Percentiles rank a stretch among this genome's conserved stretches.
Conservation (phyloP, 2,329 filamentous ascomycete genomes). For the Apiospora phragmitis region DNA sequence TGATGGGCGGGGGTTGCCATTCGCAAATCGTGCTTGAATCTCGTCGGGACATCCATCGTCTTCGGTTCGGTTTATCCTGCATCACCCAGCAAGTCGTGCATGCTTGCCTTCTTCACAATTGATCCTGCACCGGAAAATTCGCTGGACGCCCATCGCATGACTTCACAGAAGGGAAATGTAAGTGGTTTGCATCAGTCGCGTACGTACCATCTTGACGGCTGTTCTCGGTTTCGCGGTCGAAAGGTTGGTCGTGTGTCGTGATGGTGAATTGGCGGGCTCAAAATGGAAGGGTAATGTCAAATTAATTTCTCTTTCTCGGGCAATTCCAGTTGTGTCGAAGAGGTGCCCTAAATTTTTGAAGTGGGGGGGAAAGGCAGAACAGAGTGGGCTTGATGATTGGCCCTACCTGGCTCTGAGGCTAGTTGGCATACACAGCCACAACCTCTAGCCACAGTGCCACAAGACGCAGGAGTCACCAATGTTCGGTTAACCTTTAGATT, state of each 20-base stretch:
- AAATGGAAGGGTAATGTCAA: conserved; percentile 8
- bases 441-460: background rate
- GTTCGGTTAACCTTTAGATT: background rate
- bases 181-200: conserved; percentile 18
- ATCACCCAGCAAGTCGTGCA: background rate
- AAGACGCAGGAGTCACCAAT: background rate
- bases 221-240: conserved; percentile 41
- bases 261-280: conserved; percentile 14
- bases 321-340: conserved; percentile 5
- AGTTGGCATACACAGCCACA: background rate
- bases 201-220: conserved; percentile 49
- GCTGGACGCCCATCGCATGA: conserved; percentile 11
- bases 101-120: background rate
- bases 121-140: background rate
- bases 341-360: conserved; percentile 10
- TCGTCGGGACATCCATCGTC: conserved; percentile 1
- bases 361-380: background rate
- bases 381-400: conserved; percentile 2
- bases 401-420: background rate
- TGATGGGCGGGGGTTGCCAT: background rate
- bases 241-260: conserved; percentile 23
- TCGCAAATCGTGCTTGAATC: conserved; percentile 5
- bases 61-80: background rate
- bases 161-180: background rate
- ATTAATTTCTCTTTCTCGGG: conserved; percentile 10